Base-by-base conservation (phyloP, 2,329 filamentous ascomycete genomes). In the Lasiodiplodia citricola region DNA sequence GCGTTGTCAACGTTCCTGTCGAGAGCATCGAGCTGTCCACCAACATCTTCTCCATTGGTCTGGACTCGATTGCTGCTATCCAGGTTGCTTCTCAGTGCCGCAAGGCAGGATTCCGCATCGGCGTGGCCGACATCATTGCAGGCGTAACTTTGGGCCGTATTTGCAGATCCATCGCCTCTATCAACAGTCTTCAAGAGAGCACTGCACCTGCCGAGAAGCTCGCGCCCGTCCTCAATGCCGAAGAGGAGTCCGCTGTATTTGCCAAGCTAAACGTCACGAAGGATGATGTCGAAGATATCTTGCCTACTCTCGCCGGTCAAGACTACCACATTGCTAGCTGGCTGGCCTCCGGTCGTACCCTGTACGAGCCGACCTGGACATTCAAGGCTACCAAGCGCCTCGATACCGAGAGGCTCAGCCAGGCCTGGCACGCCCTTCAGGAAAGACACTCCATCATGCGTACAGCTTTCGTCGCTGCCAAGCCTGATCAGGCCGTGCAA, bases 391-490 rank as follows among this genome's bases (percentile, higher is more conserved):
- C 28, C 14, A 52, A 35, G 31, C 38, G 47, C 4, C 54, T 80
- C 3, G 73, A 80, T 55, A 58, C 62, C 13, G 70, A 70, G 1
- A 71, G 68, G n/a, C 71, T 80, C 2, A 58, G 72, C 47, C 44
- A 70, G 18, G 74, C 79, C 11, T 80, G 79, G 78, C 65, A 67
- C 7, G 66, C 68, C 14, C 73, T 80, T 14, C 73, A 76, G 25
- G 71, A 77, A 67, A 71, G 75, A 44, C 75, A 80, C 60, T 70
- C 76, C 0, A 74, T 80, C 14, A 70, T 80, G 55, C 74, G 79
- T 11, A 80, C 79, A 0, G 72, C 77, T 0, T 80, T 80, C 70
- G 75, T 73, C 25, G 74, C 76, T 4, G 67, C 71, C 7, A 74
- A 73, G 3, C 41, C 72, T 6, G 71, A 72, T 7, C 70, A 76